A percentile compares a stretch with the other conserved stretches of the same genome.
Conservation (phyloP, 208 protist genomes). For the Acanthamoeba triangularis region DNA sequence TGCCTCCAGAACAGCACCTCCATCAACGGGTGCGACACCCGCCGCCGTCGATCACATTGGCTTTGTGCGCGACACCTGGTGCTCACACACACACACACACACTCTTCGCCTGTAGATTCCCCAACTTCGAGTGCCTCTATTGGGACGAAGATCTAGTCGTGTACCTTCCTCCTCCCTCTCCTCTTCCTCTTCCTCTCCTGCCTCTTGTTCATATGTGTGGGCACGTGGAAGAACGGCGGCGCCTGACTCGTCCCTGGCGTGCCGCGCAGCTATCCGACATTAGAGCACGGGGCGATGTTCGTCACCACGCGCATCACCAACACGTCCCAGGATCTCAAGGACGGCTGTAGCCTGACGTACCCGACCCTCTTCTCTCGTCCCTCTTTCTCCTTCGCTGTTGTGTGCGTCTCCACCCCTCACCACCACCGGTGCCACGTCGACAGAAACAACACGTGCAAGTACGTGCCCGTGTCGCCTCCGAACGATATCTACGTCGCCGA, state of each 20-base stretch:
- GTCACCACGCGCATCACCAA: conserved; percentile 68
- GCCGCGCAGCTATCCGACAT: conserved; percentile 12
- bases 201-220: not conserved
- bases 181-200: not conserved
- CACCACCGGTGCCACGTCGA: not conserved
- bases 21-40: not conserved
- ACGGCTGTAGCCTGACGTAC: conserved; percentile 25
- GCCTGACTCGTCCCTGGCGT: not conserved
- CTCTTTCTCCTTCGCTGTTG: not conserved
- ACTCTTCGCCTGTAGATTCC: not conserved
- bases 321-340: conserved; percentile 28
- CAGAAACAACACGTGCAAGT: conserved; percentile 54
- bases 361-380: not conserved
- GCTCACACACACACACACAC: not conserved
- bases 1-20: conserved; percentile 32
- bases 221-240: not conserved
- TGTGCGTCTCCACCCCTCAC: too few relatives aligned
- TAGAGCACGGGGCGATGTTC: conserved; percentile 64
- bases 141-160: conserved; percentile 75
- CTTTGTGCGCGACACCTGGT: not conserved
- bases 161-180: not conserved
- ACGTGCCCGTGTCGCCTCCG: not conserved
- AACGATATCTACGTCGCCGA: conserved; percentile 59
- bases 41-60: not conserved
- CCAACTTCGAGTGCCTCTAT: conserved; percentile 56